Percentiles rank a stretch among this genome's conserved stretches.
Conservation (phyloP, 371 early-diverging fungal genomes). For the Mortierella polycephala region DNA sequence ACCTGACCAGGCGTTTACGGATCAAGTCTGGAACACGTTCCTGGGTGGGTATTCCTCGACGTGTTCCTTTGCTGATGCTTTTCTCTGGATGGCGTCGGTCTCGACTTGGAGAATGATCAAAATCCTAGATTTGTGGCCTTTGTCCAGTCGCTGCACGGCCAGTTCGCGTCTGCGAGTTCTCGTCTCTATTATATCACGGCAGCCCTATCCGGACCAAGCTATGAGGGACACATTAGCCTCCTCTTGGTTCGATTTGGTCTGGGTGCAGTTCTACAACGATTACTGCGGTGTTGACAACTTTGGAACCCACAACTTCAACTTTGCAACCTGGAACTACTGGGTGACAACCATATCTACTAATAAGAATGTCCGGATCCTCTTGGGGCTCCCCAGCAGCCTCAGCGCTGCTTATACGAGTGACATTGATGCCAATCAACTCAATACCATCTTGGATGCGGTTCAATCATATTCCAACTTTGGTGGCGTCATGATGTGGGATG, state of each 20-base stretch:
- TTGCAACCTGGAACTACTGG: constrained; percentile 71
- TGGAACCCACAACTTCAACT: constrained; percentile 62
- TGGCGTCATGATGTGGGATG: constrained; percentile 80
- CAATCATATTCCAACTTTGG: constrained; percentile 62
- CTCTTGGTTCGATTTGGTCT: constrained; percentile 75
- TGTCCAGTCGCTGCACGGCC: constrained; percentile 57
- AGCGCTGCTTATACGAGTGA: constrained; percentile 69
- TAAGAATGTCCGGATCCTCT: constrained; percentile 66
- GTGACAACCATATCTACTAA: constrained; percentile 63
- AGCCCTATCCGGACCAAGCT: constrained; percentile 68
- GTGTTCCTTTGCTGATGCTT: constrained; percentile 73
- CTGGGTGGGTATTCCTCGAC: constrained; percentile 61
- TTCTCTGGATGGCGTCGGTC: constrained; percentile 76
- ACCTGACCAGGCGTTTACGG: constrained; percentile 64
- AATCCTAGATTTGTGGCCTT: constrained; percentile 64
- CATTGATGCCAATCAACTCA: constrained; percentile 55
- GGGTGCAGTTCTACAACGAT: constrained; percentile 84
- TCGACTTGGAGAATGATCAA: constrained; percentile 74
- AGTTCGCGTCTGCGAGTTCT: constrained; percentile 2
- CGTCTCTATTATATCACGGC: constrained; percentile 58
- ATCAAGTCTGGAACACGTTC: constrained; percentile 70
- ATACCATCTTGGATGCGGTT: constrained; percentile 55
- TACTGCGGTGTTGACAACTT: constrained; percentile 65
- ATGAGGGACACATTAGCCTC: constrained; percentile 62
- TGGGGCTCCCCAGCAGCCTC: constrained; percentile 70